phyloP scores from a whole-genome alignment of 2,329 filamentous ascomycete genomes.

The Paradendryphiella salina region DNA sequence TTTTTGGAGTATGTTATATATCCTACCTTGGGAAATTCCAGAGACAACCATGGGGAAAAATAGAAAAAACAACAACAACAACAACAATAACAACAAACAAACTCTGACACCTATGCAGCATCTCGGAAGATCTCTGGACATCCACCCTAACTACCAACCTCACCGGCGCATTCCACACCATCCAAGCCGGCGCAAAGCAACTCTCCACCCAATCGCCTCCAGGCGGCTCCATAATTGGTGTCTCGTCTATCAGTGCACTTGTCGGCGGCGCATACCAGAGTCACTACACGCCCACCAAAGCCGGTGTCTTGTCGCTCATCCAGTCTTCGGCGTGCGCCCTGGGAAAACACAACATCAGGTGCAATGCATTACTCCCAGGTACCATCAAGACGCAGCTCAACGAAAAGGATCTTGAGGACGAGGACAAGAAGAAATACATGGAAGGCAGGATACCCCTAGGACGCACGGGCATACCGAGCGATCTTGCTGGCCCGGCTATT shows the following conservation, averaged over 20 bases:
- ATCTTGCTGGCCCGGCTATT: constrained; percentile 81
- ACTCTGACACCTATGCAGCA: too few species aligned
- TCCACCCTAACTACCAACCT: constrained; percentile 79
- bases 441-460: constrained; percentile 77
- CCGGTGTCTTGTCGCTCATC: constrained; percentile 78
- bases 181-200: constrained; percentile 81
- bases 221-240: constrained; percentile 78
- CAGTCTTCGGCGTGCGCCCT: constrained; percentile 80
- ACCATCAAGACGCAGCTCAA: constrained; percentile 85
- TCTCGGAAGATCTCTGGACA: constrained; percentile 70
- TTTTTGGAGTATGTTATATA: constrained; percentile 66
- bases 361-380: constrained; percentile 81
- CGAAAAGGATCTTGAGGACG: constrained; percentile 76
- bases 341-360: constrained; percentile 74
- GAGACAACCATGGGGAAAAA: too few species aligned
- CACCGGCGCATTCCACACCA: constrained; percentile 83
- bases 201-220: constrained; percentile 67
- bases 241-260: constrained; percentile 73
- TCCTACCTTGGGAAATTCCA: too few species aligned
- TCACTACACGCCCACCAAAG: constrained; percentile 87
- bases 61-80: too few species aligned
- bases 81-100: too few species aligned
- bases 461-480: constrained; percentile 53
- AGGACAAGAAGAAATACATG: constrained; percentile 74
- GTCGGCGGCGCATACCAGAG: constrained; percentile 78